These are phyloP conservation scores for Chaetomium fimeti DNA, from an alignment of 495 filamentous ascomycete species.

Conservation along the genomic window DNA sequence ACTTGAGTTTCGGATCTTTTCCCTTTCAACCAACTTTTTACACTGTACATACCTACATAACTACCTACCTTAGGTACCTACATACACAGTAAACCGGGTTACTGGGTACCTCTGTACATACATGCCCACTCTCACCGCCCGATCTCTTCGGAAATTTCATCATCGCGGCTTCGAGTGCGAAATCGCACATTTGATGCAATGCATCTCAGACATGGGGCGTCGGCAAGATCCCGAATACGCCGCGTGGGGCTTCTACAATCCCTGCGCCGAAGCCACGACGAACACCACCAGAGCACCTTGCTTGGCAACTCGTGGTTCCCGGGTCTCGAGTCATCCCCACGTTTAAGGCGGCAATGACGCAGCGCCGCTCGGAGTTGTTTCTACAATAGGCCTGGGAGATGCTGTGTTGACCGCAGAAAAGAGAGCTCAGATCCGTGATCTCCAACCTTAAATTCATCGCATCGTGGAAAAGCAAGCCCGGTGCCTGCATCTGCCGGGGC, in stretches of 20 bases:
- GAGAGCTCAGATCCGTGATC: conserved; percentile 28
- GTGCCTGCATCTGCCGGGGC: conserved; percentile 24
- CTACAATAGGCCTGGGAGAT: conserved; percentile 35
- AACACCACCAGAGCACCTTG: conserved; percentile 13
- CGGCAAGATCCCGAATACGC: conserved; percentile 11
- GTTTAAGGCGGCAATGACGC: conserved; percentile 29
- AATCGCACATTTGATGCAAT: conserved; percentile 21
- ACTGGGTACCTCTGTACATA: too few species aligned
- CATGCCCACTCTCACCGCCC: too few species aligned
- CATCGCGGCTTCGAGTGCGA: conserved; percentile 7
- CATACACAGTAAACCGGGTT: too few species aligned
- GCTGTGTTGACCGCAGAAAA: conserved; percentile 19
- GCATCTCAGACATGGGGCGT: conserved; percentile 16
- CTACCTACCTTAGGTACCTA: too few species aligned
- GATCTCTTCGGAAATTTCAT: not conserved
- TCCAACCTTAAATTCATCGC: conserved; percentile 33
- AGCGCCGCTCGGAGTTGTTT: conserved; percentile 32
- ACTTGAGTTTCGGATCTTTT: too few species aligned
- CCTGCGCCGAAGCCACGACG: conserved; percentile 29
- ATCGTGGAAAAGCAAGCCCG: conserved; percentile 10
- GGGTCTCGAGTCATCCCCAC: conserved; percentile 24
- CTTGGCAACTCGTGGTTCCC: conserved; percentile 25
- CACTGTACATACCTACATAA: too few species aligned
- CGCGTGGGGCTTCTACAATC: conserved; percentile 24
- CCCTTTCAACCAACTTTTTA: too few species aligned